Percentiles rank a stretch among this genome's conserved stretches.
These are phyloP conservation scores for Naumovozyma dairenensis DNA, from an alignment of 805 yeast species.

Conservation along the genomic window DNA sequence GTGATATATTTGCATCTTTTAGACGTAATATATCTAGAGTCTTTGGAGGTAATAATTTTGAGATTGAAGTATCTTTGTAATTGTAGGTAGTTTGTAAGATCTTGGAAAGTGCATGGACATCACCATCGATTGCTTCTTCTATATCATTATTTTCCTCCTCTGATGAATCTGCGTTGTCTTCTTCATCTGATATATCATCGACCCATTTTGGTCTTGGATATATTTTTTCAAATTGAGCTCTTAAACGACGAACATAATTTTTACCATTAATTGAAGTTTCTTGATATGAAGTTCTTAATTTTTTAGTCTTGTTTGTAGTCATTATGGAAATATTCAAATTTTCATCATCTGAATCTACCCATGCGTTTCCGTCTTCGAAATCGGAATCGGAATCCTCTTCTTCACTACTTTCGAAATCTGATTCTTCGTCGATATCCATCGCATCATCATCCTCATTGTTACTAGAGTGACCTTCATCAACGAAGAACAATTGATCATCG, in stretches of 20 bases:
- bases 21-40: conserved; percentile 69
- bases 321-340: conserved; percentile 49
- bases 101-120: conserved; percentile 32
- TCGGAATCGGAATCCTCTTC: conserved; percentile 27
- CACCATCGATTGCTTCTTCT: conserved; percentile 30
- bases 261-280: conserved; percentile 49
- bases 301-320: conserved; percentile 51
- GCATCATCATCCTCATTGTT: conserved; percentile 24
- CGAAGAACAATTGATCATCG: conserved; percentile 20
- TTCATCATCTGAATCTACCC: conserved; percentile 93
- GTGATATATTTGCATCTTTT: conserved; percentile 73
- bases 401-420: conserved; percentile 23
- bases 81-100: conserved; percentile 33
- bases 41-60: conserved; percentile 57
- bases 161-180: conserved; percentile 16
- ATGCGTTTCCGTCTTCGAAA: conserved; percentile 40
- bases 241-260: conserved; percentile 51
- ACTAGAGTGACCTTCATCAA: conserved; percentile 22
- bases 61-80: conserved; percentile 32
- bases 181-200: conserved; percentile 25
- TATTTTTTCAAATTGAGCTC: conserved; percentile 60
- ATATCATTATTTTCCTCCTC: conserved; percentile 24
- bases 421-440: conserved; percentile 39
- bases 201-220: conserved; percentile 87
- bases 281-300: conserved; percentile 52